These are phyloP conservation scores for Sicyos edulis DNA, from an alignment of 306 rosid genomes.

Conservation along the genomic window DNA sequence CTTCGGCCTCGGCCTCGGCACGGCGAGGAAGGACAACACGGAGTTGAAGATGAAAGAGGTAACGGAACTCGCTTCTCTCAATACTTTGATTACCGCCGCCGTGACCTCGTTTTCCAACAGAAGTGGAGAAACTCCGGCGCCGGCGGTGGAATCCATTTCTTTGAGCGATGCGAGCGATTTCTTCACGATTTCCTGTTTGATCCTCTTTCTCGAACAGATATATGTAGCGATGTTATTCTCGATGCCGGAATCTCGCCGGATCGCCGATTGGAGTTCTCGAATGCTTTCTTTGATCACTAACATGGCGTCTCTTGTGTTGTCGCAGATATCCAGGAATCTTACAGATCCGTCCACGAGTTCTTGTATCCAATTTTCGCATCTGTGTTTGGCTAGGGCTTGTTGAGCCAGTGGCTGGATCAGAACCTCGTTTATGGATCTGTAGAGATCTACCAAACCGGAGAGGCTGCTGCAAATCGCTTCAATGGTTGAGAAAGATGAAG, in stretches of 20 bases:
- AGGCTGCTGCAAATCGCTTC: conserved; percentile 35
- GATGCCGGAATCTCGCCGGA: conserved; percentile 40
- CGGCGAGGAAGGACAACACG: conserved; percentile 26
- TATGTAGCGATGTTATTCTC: conserved; percentile 35
- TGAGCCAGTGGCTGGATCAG: conserved; percentile 48
- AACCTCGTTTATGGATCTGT: conserved; percentile 42
- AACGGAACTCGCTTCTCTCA: conserved; percentile 50
- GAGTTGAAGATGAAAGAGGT: conserved; percentile 43
- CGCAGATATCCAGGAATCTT: conserved; percentile 45
- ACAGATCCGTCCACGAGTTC: conserved; percentile 51
- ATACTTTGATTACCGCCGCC: conserved; percentile 43
- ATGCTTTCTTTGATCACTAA: conserved; percentile 37
- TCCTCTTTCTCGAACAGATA: conserved; percentile 35
- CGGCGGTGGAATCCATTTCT: conserved; percentile 33
- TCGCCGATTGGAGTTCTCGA: conserved; percentile 48
- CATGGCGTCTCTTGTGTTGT: conserved; percentile 43
- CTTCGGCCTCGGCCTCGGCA: conserved; percentile 48
- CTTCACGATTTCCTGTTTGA: conserved; percentile 36
- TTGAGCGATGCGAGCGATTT: conserved; percentile 35
- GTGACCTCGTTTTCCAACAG: conserved; percentile 36
- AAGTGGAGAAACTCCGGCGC: conserved; percentile 14
- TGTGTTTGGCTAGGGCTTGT: conserved; percentile 45
- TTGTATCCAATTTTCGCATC: conserved; percentile 47
- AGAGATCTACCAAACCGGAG: conserved; percentile 39
- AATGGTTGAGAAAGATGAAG: conserved; percentile 33